phyloP scores from a whole-genome alignment of 805 yeast genomes.

The Komagataella pseudopastoris region DNA sequence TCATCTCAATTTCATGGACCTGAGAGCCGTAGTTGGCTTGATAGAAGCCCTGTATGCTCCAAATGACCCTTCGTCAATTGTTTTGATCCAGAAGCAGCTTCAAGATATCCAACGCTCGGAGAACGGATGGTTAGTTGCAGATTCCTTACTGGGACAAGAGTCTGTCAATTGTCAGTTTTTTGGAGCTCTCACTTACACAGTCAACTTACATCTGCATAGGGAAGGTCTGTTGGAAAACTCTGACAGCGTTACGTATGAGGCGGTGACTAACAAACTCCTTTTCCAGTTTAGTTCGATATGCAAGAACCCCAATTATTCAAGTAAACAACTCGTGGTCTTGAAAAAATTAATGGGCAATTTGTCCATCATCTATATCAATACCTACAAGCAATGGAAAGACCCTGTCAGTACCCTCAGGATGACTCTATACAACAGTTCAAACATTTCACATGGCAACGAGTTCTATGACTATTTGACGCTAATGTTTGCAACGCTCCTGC shows the following conservation, averaged over 20 bases:
- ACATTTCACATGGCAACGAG: not conserved
- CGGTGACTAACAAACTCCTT: not conserved
- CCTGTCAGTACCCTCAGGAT: conserved; percentile 20
- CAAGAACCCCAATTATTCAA: not conserved
- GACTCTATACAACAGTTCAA: conserved; percentile 4
- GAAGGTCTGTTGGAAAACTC: not conserved
- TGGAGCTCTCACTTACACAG: conserved; percentile 73
- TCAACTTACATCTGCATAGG: conserved; percentile 21
- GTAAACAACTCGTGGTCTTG: conserved; percentile 25
- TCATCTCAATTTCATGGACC: not conserved
- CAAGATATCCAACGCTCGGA: conserved; percentile 45
- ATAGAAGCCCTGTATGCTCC: conserved; percentile 19
- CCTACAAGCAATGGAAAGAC: conserved; percentile 22
- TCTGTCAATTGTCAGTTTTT: conserved; percentile 49
- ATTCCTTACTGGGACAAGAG: conserved; percentile 25
- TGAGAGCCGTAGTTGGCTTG: not conserved
- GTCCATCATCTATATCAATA: conserved; percentile 30
- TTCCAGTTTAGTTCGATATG: not conserved
- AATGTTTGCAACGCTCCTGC: not conserved
- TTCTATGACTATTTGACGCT: not conserved
- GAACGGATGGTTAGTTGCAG: conserved; percentile 46
- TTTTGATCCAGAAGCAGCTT: conserved; percentile 35
- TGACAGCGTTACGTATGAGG: not conserved
- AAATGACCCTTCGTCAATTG: conserved; percentile 22
- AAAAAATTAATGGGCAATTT: conserved; percentile 46